Evolutionary conservation across 2,329 filamentous ascomycete genomes (phyloP).

Genomic region (Cytospora paraplurivora): DNA sequence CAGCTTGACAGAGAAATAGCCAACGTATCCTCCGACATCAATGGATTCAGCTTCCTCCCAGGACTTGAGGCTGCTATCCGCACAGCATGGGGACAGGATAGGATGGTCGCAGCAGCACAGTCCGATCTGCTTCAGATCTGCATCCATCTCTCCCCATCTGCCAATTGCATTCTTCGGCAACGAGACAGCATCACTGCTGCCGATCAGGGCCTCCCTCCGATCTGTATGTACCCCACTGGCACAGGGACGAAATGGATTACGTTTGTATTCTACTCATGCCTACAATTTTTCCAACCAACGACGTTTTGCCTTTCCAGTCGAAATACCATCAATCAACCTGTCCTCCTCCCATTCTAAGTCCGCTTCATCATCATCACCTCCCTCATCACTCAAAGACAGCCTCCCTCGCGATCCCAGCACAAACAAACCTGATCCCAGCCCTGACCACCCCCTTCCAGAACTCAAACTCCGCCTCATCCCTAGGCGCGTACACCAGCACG

Average conservation of each 20-base stretch:
- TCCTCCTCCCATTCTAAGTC: neutral
- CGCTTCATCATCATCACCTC: neutral
- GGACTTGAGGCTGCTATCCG: conserved; percentile 5
- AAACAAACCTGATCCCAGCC: conserved; percentile 29
- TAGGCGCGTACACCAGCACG: conserved; percentile 45
- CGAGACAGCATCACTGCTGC: too few species aligned
- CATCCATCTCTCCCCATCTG: too few species aligned
- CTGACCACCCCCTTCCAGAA: conserved; percentile 35
- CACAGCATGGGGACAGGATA: conserved; percentile 1
- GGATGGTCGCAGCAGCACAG: neutral
- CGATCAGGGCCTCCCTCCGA: too few species aligned
- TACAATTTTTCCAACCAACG: too few species aligned
- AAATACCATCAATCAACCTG: too few species aligned
- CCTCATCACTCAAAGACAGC: conserved; percentile 4
- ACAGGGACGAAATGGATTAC: too few species aligned
- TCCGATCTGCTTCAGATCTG: too few species aligned
- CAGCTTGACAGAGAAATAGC: too few species aligned
- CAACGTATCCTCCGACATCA: neutral
- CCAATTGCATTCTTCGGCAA: too few species aligned
- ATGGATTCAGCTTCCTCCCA: neutral
- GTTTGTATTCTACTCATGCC: too few species aligned
- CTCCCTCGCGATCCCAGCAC: conserved; percentile 16
- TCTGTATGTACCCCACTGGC: too few species aligned
- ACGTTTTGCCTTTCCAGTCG: too few species aligned
- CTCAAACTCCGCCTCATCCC: conserved; percentile 40